Percentiles rank a stretch among this genome's conserved stretches.
phyloP scores from a whole-genome alignment of 2,329 filamentous ascomycete genomes.

The Cladosporium sp. region DNA sequence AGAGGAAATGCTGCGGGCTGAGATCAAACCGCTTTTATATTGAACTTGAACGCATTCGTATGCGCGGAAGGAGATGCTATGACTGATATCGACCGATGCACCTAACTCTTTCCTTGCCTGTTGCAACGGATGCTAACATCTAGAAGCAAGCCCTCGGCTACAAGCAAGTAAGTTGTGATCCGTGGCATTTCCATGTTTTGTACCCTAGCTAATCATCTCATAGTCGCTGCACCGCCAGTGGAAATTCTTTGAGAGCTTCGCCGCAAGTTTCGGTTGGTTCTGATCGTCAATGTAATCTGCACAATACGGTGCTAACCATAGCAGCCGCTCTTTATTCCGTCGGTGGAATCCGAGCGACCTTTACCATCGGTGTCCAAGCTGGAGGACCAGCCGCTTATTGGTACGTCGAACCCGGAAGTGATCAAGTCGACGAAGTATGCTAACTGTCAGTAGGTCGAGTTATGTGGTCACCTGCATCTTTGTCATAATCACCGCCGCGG shows the following conservation, averaged over 20 bases:
- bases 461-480: constrained; percentile 58
- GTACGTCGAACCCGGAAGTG: constrained; percentile 30
- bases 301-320: constrained; percentile 13
- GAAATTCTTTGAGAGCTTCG: constrained; percentile 55
- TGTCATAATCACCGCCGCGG: constrained; percentile 57
- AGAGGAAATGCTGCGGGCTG: constrained; percentile 26
- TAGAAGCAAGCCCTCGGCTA: constrained; percentile 49
- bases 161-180: constrained; percentile 44
- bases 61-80: constrained; percentile 39
- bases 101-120: constrained; percentile 16
- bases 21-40: constrained; percentile 33
- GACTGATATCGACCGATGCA: constrained; percentile 31
- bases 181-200: not conserved
- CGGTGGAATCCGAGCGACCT: constrained; percentile 55
- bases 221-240: constrained; percentile 56
- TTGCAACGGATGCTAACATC: constrained; percentile 18
- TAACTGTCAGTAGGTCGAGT: constrained; percentile 48
- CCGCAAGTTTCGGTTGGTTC: constrained; percentile 53
- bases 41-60: constrained; percentile 37
- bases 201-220: constrained; percentile 12
- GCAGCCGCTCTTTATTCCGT: constrained; percentile 59
- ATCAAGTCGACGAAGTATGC: not conserved
- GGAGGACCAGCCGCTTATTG: constrained; percentile 60
- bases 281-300: not conserved
- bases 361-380: constrained; percentile 59